Base-by-base conservation (phyloP, 805 yeast species). In the Pichia exigua region DNA sequence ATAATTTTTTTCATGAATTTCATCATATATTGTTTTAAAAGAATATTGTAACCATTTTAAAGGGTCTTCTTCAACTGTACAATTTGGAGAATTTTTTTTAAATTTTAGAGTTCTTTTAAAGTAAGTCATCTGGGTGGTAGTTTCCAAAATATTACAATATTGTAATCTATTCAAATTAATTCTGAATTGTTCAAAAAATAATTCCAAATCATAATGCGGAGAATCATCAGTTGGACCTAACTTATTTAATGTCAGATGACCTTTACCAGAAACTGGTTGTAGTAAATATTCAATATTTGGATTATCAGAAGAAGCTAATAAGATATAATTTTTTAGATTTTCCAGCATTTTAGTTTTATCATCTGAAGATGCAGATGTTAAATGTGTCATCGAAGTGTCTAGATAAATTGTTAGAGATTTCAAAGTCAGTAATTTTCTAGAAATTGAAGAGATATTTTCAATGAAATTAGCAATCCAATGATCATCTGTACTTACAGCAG, bases 151-250 rank as follows among this genome's bases (percentile, higher is more conserved):
- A 62, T 87, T 94, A 42, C 85, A 75, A 65, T 94, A 94, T 65
- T 92, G 97, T 48, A 78, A 77, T 51, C 92, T 82, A 64, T 92
- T 94, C 52, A 94, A 72, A 50, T 85, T 88, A 15, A 95, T 71
- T n/a, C 95, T 86, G 60, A 95, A 83, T 62, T 94, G 95, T 48
- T 91, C 91, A 65, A 91, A 94, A 55, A 83, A 78, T 48, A 94
- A 70, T 54, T 87, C 86, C 0, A 90, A 78, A 41, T 79, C 76
- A 21, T 88, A 75, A 63, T 87, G 94, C 8, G 94, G 94, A 22
- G 68, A 61, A 0, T 72, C 65, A 44, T 80, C 84, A 0, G 92
- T 82, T 1, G 94, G 76, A 1, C 94, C 94, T 5, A 73, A 65
- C 64, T 94, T 94, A 68, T 87, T 87, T 17, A 94, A 70, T 0